Percentiles rank a stretch among this genome's conserved stretches.
phyloP scores from a whole-genome alignment of 352 stramenopile genomes.

The Globisporangium acanthophoron region DNA sequence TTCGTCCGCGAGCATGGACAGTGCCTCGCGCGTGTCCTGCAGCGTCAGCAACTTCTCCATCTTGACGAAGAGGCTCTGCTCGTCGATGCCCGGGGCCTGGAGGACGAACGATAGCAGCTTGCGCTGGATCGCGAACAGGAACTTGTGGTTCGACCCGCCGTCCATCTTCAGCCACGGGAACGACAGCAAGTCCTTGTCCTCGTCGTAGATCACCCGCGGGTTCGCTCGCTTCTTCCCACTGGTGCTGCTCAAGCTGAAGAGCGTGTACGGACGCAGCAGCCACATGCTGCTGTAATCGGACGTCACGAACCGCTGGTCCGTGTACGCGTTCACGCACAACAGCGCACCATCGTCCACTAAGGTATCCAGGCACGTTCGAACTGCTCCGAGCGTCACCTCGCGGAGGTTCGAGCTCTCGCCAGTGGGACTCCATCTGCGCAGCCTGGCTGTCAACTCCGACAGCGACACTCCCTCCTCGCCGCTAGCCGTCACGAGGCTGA shows the following conservation, averaged over 20 bases:
- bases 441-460: conserved; percentile 18
- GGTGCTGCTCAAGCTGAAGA: conserved; percentile 24
- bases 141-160: conserved; percentile 63
- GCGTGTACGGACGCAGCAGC: conserved; percentile 58
- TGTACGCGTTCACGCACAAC: conserved; percentile 68
- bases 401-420: background rate
- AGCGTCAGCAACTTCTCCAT: conserved; percentile 62
- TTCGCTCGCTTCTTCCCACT: conserved; percentile 1
- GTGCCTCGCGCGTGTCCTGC: conserved; percentile 67
- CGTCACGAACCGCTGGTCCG: conserved; percentile 54
- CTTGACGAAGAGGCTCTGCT: conserved; percentile 41
- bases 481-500: conserved; percentile 28
- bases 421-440: conserved; percentile 1
- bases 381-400: conserved; percentile 8
- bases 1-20: conserved; percentile 66
- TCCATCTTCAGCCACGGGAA: conserved; percentile 85
- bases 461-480: conserved; percentile 40
- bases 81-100: conserved; percentile 48
- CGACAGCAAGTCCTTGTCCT: conserved; percentile 69
- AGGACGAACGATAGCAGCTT: conserved; percentile 60
- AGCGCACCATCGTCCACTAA: conserved; percentile 51
- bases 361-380: conserved; percentile 29
- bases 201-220: conserved; percentile 55
- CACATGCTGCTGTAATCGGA: conserved; percentile 66
- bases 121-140: conserved; percentile 73